Evolutionary conservation across 2,329 filamentous ascomycete genomes (phyloP).

Genomic region (Scedosporium boydii): DNA sequence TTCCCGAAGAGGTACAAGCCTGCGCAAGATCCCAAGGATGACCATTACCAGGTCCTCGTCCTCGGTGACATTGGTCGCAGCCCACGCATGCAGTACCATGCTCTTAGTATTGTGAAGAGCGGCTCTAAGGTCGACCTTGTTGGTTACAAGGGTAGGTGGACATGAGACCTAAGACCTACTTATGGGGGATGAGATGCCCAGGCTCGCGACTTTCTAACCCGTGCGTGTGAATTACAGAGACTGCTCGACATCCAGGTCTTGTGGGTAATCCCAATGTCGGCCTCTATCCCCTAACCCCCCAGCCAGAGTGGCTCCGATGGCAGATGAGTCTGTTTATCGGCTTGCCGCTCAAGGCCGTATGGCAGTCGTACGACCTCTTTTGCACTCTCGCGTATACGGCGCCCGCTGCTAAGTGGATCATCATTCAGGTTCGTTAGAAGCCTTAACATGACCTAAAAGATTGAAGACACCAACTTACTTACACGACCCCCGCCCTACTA

Average conservation of each 20-base stretch:
- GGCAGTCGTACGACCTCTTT: constrained; percentile 53
- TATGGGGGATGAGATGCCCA: too few species aligned
- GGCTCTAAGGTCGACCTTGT: constrained; percentile 75
- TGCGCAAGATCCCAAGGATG: constrained; percentile 23
- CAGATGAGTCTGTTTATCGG: constrained; percentile 7
- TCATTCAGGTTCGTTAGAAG: constrained; percentile 55
- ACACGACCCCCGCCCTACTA: constrained; percentile 24
- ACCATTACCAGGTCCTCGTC: constrained; percentile 70
- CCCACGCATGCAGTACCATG: constrained; percentile 98
- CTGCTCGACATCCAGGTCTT: constrained; percentile 70
- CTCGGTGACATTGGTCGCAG: constrained; percentile 92
- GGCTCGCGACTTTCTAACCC: not conserved
- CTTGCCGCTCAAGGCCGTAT: constrained; percentile 10
- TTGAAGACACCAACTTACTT: not conserved
- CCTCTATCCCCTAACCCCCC: constrained; percentile 59
- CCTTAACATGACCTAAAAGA: not conserved
- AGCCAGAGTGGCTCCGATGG: constrained; percentile 58
- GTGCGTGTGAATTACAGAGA: constrained; percentile 43
- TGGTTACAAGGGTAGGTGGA: constrained; percentile 64
- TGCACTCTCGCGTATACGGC: constrained; percentile 63
- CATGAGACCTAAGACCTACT: too few species aligned
- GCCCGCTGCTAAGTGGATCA: constrained; percentile 69
- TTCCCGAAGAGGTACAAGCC: constrained; percentile 26
- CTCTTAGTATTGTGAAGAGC: constrained; percentile 77
- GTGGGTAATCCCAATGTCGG: constrained; percentile 57